Evolutionary conservation across 208 protist species (phyloP).

Genomic region (Trypanosoma mega): DNA sequence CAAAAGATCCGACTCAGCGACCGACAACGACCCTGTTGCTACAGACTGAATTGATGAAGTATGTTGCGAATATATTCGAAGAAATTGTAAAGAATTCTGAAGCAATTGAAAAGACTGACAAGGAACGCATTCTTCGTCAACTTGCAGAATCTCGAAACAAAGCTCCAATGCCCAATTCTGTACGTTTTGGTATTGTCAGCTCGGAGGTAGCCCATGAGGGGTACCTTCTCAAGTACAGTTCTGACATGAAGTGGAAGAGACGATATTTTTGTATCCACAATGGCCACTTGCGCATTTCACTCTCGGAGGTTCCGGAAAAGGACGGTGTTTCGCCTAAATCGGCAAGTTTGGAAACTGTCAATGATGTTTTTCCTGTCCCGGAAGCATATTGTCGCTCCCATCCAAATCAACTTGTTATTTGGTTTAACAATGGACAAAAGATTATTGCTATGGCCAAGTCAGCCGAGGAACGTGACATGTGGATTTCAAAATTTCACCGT

Average conservation of each 20-base stretch:
- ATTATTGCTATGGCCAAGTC: constrained; percentile 78
- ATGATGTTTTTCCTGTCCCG: constrained; percentile 80
- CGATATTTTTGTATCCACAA: constrained; percentile 77
- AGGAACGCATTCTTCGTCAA: constrained; percentile 69
- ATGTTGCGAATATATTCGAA: constrained; percentile 88
- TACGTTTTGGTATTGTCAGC: constrained; percentile 54
- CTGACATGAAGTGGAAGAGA: constrained; percentile 85
- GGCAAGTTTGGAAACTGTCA: constrained; percentile 70
- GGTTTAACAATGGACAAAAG: constrained; percentile 89
- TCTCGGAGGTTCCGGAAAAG: constrained; percentile 72
- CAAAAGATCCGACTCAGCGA: constrained; percentile 55
- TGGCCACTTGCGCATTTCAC: constrained; percentile 73
- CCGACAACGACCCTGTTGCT: constrained; percentile 76
- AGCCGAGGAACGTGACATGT: constrained; percentile 76
- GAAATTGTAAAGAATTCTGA: constrained; percentile 85
- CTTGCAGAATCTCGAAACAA: constrained; percentile 46
- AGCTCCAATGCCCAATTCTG: constrained; percentile 43
- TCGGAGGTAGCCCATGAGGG: constrained; percentile 66
- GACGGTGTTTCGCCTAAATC: constrained; percentile 74
- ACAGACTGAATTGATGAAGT: constrained; percentile 85
- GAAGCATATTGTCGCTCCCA: constrained; percentile 84
- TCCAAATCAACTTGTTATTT: constrained; percentile 85
- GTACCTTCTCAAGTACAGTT: constrained; percentile 85
- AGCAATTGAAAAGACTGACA: constrained; percentile 56
- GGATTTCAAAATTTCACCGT: constrained; percentile 80